phyloP scores from a whole-genome alignment of 2,329 filamentous ascomycete genomes.

The Cadophora luteo-olivacea region DNA sequence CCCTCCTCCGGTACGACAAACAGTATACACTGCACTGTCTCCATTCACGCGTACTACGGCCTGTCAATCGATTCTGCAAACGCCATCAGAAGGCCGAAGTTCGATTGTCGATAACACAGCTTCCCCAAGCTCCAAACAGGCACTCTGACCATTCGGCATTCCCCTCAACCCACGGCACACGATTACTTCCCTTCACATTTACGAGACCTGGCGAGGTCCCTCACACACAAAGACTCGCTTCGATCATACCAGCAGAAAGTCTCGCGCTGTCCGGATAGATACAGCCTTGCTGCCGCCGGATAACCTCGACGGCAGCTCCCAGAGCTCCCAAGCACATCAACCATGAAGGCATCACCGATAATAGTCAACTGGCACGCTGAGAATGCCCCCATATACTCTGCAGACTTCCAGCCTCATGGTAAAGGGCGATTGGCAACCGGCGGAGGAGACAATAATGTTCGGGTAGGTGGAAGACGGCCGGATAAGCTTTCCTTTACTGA shows the following conservation, averaged over 20 bases:
- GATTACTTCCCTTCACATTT: background rate
- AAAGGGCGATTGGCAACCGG: slow-evolving; percentile 92
- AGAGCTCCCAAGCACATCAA: slow-evolving; percentile 29
- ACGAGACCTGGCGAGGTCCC: slow-evolving; percentile 4
- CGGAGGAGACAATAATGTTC: slow-evolving; percentile 95
- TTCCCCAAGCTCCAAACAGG: background rate
- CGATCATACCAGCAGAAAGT: background rate
- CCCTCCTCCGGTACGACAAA: background rate
- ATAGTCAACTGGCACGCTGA: slow-evolving; percentile 99
- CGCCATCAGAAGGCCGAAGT: background rate
- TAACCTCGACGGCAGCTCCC: slow-evolving; percentile 26
- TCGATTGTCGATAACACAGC: background rate
- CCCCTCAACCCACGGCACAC: background rate
- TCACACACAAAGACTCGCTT: background rate
- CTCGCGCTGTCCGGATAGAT: slow-evolving; percentile 6
- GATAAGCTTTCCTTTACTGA: slow-evolving; percentile 38
- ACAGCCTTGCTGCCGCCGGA: slow-evolving; percentile 30
- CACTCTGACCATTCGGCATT: background rate
- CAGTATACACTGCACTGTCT: background rate
- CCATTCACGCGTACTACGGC: background rate
- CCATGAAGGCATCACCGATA: slow-evolving; percentile 94
- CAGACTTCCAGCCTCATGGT: slow-evolving; percentile 92
- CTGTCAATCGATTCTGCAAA: slow-evolving; percentile 6
- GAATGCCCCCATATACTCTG: slow-evolving; percentile 95
- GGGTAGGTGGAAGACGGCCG: slow-evolving; percentile 60